These are phyloP conservation scores for Camelina sativa DNA, from an alignment of 345 rosid genomes.

Conservation along the genomic window DNA sequence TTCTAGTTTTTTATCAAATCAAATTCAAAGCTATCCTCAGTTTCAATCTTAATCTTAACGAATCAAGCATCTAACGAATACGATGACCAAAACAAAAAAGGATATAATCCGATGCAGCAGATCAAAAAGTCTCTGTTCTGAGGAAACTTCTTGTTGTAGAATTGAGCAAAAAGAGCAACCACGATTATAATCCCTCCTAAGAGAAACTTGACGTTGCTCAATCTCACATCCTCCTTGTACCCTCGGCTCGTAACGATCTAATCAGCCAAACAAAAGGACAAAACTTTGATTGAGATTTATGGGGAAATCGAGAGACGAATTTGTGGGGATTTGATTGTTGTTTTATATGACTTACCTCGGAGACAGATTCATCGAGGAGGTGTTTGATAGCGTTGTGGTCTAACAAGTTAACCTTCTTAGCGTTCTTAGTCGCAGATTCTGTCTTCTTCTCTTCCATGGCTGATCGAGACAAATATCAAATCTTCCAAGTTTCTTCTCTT, in stretches of 20 bases:
- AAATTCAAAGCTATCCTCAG: background rate
- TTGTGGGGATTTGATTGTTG: background rate
- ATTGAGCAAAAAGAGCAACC: constrained; percentile 88
- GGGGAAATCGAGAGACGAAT: constrained; percentile 21
- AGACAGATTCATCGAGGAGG: constrained; percentile 80
- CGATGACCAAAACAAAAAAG: constrained; percentile 43
- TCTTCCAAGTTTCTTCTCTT: background rate
- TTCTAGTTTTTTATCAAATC: background rate
- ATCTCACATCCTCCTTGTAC: constrained; percentile 70
- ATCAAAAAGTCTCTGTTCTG: constrained; percentile 78
- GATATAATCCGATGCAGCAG: constrained; percentile 84
- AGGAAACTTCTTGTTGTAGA: constrained; percentile 93
- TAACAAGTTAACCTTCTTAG: constrained; percentile 75
- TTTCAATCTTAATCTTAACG: background rate
- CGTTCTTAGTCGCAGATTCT: constrained; percentile 52
- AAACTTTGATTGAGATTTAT: background rate
- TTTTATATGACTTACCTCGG: constrained; percentile 55
- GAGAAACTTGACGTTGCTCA: constrained; percentile 71
- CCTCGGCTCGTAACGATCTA: constrained; percentile 79
- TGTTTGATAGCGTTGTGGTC: constrained; percentile 92
- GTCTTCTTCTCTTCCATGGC: constrained; percentile 62
- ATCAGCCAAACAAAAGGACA: no score
- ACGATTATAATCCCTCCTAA: constrained; percentile 63
- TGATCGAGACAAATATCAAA: background rate
- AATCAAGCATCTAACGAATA: background rate